Conservation (phyloP, 305 asterid species). For the Fraxinus ornus region DNA sequence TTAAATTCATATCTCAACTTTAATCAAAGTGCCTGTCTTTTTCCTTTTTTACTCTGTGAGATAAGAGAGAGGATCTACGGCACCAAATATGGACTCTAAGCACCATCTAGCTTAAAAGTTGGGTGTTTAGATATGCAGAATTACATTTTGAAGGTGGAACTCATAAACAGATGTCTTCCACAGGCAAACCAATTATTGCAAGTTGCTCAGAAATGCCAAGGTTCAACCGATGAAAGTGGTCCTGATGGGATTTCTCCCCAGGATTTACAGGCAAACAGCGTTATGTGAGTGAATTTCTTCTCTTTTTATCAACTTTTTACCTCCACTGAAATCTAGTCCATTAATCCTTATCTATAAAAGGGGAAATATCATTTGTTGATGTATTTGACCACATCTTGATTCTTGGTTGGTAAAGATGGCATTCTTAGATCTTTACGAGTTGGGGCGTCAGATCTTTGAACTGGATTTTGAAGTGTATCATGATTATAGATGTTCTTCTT, state of each 20-base stretch:
- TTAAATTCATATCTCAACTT: background rate
- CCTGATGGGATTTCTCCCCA: constrained; percentile 81
- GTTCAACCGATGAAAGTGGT: constrained; percentile 76
- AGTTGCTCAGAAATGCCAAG: constrained; percentile 92
- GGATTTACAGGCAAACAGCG: constrained; percentile 85
- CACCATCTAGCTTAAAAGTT: background rate
- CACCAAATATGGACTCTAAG: background rate
- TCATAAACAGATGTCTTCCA: constrained; percentile 24
- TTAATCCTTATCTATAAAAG: background rate
- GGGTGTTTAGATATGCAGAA: background rate
- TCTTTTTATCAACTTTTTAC: background rate
- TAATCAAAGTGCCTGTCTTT: background rate
- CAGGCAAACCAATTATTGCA: constrained; percentile 89
- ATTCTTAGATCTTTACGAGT: background rate
- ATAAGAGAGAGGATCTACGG: background rate
- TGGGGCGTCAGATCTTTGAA: background rate
- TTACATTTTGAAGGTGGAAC: background rate
- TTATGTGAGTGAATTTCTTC: constrained; percentile 52
- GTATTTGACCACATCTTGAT: background rate
- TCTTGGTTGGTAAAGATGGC: background rate
- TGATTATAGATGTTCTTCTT: background rate
- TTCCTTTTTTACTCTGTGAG: background rate
- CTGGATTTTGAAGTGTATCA: background rate
- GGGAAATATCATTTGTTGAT: background rate
- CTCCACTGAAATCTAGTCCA: background rate